Base-by-base conservation (phyloP, 2,329 filamentous ascomycete genomes). In the Botrytis porri region DNA sequence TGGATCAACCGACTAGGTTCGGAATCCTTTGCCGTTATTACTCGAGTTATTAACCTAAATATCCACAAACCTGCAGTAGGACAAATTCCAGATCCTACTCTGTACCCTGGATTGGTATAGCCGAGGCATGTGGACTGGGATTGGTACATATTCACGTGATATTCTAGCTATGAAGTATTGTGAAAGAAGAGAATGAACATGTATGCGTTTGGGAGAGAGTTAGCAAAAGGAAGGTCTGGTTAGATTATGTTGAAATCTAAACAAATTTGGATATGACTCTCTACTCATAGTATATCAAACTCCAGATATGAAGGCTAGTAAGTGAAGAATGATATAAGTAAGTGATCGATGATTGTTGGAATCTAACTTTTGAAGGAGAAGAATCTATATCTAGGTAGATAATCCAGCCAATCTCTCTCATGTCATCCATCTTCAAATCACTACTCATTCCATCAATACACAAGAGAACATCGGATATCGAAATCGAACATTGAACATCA, bases 11-110 rank as follows among this genome's bases (percentile, higher is more conserved):
- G 65, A 69, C 66, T 39, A 60, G 66, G 25, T 39, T 69, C 66
- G 66, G 66, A 32, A 69, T 69, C 51, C 66, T 69, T 69, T 54
- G n/a, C 66, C 66, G 66, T 43, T 32, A 59, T 57, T 69, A 67
- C 51, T 57, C 51, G 51, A 57, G n/a, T n/a, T 51, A 18, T 29
- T 29, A 25, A 29, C n/a, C n/a, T 57, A 4, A 29, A 29, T 57
- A 57, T 57, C 51, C 51, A 57, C 51, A 57, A 57, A 3, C 51
- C 51, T 29, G 51, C 51, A 57, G 51, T 29, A 57, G 51, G 51
- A 57, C 51, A 29, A 29, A 57, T 29, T 29, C 12, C n/a, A 29
- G 51, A 57, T 57, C n/a, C n/a, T 57, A 57, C 51, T 57, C n/a
- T 57, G 14, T 57, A 29, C 51, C 29, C 14, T 57, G n/a, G 48